phyloP scores from a whole-genome alignment of 2,329 filamentous ascomycete genomes.

The Annulohypoxylon truncatum region DNA sequence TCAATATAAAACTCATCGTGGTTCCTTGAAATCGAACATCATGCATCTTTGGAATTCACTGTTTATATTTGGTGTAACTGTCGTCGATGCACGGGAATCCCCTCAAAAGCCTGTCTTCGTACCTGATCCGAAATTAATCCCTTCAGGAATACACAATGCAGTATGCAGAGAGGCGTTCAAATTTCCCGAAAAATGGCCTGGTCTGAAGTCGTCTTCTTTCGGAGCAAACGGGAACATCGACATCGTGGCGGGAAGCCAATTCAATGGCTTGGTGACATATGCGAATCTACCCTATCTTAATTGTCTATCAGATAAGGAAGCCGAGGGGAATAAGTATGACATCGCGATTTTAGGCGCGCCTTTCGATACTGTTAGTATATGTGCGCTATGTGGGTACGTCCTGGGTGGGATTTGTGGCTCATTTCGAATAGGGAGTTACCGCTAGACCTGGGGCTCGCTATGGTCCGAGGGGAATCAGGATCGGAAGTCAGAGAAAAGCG shows the following conservation, averaged over 20 bases:
- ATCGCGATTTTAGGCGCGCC: constrained; percentile 66
- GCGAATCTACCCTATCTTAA: constrained; percentile 70
- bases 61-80: constrained; percentile 19
- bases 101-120: constrained; percentile 28
- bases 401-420: background rate
- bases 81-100: constrained; percentile 40
- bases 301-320: constrained; percentile 64
- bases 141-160: background rate
- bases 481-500: constrained; percentile 48
- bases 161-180: constrained; percentile 11
- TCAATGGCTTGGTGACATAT: constrained; percentile 71
- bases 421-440: constrained; percentile 45
- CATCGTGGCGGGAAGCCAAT: constrained; percentile 56
- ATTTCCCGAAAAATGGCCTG: constrained; percentile 37
- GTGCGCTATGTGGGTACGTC: background rate
- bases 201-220: constrained; percentile 38
- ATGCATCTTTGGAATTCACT: constrained; percentile 10
- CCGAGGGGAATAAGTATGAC: constrained; percentile 60
- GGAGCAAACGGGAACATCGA: constrained; percentile 51
- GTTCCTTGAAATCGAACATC: background rate
- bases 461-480: constrained; percentile 51
- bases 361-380: constrained; percentile 58
- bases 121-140: constrained; percentile 36
- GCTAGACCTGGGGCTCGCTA: constrained; percentile 53
- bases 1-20: background rate